phyloP scores from a whole-genome alignment of 192 early-diverging fungal species.

The Umbelopsis vinacea region DNA sequence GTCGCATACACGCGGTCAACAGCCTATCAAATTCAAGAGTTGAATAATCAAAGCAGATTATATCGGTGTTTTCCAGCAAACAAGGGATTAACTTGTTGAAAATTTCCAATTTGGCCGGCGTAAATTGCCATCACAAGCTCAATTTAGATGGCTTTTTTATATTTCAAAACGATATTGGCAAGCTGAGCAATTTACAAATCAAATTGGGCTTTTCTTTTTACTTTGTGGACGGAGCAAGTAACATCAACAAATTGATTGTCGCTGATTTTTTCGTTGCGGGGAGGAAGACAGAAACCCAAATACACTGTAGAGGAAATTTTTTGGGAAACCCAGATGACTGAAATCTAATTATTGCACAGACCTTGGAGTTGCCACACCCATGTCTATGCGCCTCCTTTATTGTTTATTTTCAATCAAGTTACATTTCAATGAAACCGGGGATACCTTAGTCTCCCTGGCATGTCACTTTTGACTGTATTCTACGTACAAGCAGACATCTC shows the following conservation, averaged over 20 bases:
- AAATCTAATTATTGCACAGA: too few relatives aligned
- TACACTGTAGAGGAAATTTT: too few relatives aligned
- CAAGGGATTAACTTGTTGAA: not conserved
- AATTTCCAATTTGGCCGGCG: conserved; percentile 19
- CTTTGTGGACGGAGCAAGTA: not conserved
- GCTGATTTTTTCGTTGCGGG: too few relatives aligned
- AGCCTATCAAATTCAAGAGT: conserved; percentile 14
- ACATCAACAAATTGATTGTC: not conserved
- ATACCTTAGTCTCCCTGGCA: too few relatives aligned
- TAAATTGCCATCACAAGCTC: conserved; percentile 12
- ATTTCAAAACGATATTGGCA: not conserved
- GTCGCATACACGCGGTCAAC: not conserved
- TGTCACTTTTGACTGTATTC: not conserved
- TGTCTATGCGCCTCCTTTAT: too few relatives aligned
- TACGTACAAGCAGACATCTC: not conserved
- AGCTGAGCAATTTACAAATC: not conserved
- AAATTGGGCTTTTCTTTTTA: not conserved
- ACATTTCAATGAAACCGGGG: too few relatives aligned
- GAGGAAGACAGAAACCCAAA: too few relatives aligned
- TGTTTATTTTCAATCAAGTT: too few relatives aligned
- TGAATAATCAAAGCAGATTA: not conserved
- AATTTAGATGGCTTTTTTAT: not conserved
- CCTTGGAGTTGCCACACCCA: too few relatives aligned
- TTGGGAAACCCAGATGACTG: too few relatives aligned
- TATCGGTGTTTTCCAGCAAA: not conserved